Evolutionary conservation across 495 filamentous ascomycete genomes (phyloP).

Genomic region (Staphylotrichum tortipilum): DNA sequence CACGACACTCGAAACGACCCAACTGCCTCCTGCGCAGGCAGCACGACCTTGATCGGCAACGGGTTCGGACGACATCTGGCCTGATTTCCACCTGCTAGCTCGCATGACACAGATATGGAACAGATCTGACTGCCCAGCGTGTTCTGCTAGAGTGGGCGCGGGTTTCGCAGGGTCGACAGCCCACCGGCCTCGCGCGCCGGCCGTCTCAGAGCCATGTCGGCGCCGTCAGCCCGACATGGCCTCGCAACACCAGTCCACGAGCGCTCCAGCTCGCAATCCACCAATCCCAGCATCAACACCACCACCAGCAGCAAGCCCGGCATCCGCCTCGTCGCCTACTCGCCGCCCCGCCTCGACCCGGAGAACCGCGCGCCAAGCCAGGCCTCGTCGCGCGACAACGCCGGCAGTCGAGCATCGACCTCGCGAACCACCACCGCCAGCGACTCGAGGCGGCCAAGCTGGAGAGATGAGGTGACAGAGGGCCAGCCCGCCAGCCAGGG

Average conservation of each 20-base stretch:
- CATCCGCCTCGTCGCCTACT: constrained; percentile 47
- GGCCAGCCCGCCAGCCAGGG: constrained; percentile 17
- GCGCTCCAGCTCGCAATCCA: constrained; percentile 47
- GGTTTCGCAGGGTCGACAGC: constrained; percentile 16
- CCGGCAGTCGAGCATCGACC: constrained; percentile 15
- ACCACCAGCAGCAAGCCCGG: constrained; percentile 45
- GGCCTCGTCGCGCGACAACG: constrained; percentile 20
- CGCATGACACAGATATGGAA: constrained; percentile 30
- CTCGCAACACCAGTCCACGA: constrained; percentile 43
- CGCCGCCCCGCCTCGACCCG: constrained; percentile 35
- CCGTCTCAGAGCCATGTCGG: constrained; percentile 30
- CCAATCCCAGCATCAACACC: constrained; percentile 42
- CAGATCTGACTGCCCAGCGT: constrained; percentile 21
- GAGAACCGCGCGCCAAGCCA: constrained; percentile 28
- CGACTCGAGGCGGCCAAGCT: constrained; percentile 9
- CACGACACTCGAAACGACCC: not conserved
- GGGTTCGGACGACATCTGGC: constrained; percentile 2
- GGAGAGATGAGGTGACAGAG: constrained; percentile 9
- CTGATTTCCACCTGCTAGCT: constrained; percentile 1
- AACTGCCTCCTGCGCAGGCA: no score
- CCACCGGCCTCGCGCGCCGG: constrained; percentile 24
- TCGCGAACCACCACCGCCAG: constrained; percentile 6
- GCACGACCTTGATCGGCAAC: not conserved
- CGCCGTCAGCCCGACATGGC: constrained; percentile 27
- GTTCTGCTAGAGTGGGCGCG: constrained; percentile 19